Conservation (phyloP, 371 early-diverging fungal species). For the Choanephora cucurbitarum region DNA sequence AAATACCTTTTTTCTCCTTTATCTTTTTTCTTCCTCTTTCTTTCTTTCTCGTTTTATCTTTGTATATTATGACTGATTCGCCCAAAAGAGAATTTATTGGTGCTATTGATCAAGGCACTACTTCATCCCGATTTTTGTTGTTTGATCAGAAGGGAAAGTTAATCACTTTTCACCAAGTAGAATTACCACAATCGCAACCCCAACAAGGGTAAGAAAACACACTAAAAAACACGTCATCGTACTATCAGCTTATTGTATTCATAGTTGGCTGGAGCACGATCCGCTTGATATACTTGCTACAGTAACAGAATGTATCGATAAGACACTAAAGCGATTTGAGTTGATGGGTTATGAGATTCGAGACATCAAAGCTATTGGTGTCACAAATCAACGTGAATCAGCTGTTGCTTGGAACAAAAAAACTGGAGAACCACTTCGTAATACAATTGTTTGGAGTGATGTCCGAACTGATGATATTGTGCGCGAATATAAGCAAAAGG, state of each 20-base stretch:
- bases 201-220: constrained; percentile 74
- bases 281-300: constrained; percentile 75
- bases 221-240: neutral
- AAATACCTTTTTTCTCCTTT: constrained; percentile 1
- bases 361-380: constrained; percentile 79
- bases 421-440: constrained; percentile 84
- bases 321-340: constrained; percentile 65
- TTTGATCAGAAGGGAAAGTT: constrained; percentile 77
- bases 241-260: neutral
- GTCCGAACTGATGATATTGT: constrained; percentile 82
- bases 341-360: constrained; percentile 57
- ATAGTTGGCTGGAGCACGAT: constrained; percentile 90
- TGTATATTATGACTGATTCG: neutral
- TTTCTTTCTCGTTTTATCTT: too few species aligned
- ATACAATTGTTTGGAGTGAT: constrained; percentile 96
- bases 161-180: constrained; percentile 76
- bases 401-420: constrained; percentile 82
- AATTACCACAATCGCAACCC: constrained; percentile 74
- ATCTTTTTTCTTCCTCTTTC: neutral
- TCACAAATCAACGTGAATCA: constrained; percentile 97
- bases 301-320: constrained; percentile 73
- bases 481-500: constrained; percentile 49
- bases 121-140: constrained; percentile 87
- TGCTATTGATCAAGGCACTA: constrained; percentile 94
- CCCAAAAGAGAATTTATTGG: constrained; percentile 74